Evolutionary conservation across 495 filamentous ascomycete genomes (phyloP).

Genomic region (Penicillium herquei): DNA sequence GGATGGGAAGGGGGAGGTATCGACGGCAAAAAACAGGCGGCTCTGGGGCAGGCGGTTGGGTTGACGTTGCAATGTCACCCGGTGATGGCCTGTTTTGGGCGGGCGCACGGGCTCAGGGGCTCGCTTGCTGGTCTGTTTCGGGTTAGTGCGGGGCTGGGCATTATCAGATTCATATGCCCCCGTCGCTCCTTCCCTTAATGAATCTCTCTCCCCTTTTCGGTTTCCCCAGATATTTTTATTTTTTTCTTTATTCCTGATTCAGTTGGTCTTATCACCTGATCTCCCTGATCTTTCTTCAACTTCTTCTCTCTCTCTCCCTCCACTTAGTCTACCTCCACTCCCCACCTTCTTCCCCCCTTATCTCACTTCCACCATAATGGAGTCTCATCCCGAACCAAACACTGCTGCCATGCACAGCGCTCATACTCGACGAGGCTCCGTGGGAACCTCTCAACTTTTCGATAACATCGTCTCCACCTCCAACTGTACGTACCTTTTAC

Average conservation of each 20-base stretch:
- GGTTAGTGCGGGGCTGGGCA: slow-evolving; percentile 50
- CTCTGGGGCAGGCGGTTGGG: slow-evolving; percentile 51
- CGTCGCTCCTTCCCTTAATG: neutral
- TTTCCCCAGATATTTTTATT: slow-evolving; percentile 5
- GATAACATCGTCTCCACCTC: slow-evolving; percentile 94
- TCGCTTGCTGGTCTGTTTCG: slow-evolving; percentile 42
- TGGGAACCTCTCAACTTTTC: slow-evolving; percentile 85
- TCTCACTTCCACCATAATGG: slow-evolving; percentile 24
- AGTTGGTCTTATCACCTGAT: neutral
- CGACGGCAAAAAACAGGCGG: slow-evolving; percentile 52
- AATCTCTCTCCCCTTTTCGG: neutral
- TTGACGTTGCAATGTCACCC: slow-evolving; percentile 62
- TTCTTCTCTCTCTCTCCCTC: neutral
- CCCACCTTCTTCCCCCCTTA: slow-evolving; percentile 5
- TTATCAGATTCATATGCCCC: slow-evolving; percentile 43
- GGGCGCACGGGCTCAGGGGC: slow-evolving; percentile 50
- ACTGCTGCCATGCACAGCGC: slow-evolving; percentile 51
- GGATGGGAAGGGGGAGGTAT: slow-evolving; percentile 52
- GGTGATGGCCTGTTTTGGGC: slow-evolving; percentile 44
- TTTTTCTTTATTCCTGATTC: neutral
- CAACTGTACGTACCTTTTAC: slow-evolving; percentile 69
- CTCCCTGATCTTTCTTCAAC: slow-evolving; percentile 5
- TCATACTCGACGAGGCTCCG: slow-evolving; percentile 50
- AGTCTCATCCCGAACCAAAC: slow-evolving; percentile 42
- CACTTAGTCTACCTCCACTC: neutral